Base-by-base conservation (phyloP, 768 basidiomycete genomes). In the Hebeloma cylindrosporum region DNA sequence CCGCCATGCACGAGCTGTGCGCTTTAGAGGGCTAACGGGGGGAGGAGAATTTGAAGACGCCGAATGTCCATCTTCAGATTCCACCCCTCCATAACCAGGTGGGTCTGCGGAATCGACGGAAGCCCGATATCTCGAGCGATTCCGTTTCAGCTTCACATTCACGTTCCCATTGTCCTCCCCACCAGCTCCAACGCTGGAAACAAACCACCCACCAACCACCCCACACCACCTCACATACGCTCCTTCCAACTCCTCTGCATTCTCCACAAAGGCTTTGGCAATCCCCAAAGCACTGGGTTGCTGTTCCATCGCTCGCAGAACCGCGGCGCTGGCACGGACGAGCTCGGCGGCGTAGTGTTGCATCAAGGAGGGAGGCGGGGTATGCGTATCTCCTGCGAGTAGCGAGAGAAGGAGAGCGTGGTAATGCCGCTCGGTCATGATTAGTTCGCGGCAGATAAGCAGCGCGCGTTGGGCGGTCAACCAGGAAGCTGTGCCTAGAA, bases 271-370 rank as follows among this genome's bases (percentile, higher is more conserved):
- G 6, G 84, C 78, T 2, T 67, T 63, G 14, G 80, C 75, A 21
- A 85, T 75, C 7, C 84, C 84, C 66, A 73, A 74, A 0, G 79
- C 79, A 32, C 79, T 82, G 7, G 83, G 83, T 38, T 82, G 80
- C 10, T 50, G 47, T 33, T 77, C 71, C 59, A 83, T 73, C 14
- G 62, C 63, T n/a, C 58, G 62, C 10, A 82, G 54, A 38, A 84
- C 64, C 17, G 60, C 60, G 35, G 74, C 67, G 21, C 78, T 82
- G 7, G 69, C 75, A 3, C 56, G 50, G 22, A 79, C 61, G 7
- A 87, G 70, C 7, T 71, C 72, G 11, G 66, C 72, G 5, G 78
- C 67, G 47, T 82, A 75, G n/a, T 68, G 57, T 14, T 71, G 54
- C 69, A 85, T 76, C 8, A 79, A 64, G 11, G 77, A 64, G 5